phyloP scores from a whole-genome alignment of 2,329 filamentous ascomycete species.

The Fusarium siculi region DNA sequence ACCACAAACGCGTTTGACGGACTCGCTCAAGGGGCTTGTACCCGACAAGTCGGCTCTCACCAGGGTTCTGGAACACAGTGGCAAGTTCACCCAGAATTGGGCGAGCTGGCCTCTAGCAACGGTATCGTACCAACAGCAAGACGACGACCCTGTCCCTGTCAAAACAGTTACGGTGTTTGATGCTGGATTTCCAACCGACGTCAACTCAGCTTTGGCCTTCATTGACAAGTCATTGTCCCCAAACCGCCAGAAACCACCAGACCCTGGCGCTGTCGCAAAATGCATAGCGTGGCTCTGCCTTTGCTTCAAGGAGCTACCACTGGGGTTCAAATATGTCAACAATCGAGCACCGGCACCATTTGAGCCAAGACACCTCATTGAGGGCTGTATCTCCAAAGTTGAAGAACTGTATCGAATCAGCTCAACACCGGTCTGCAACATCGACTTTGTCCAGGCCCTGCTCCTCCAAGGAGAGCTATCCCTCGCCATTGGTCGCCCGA shows the following conservation, averaged over 20 bases:
- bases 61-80: conserved; percentile 12
- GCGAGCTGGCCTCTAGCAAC: conserved; percentile 15
- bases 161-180: not conserved
- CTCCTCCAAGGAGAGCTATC: not conserved
- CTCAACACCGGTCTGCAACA: not conserved
- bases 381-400: not conserved
- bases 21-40: not conserved
- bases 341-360: not conserved
- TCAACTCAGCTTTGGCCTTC: not conserved
- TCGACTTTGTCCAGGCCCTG: not conserved
- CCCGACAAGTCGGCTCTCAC: not conserved
- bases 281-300: not conserved
- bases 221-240: not conserved
- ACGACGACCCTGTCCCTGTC: not conserved
- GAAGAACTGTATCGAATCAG: not conserved
- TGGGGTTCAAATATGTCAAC: not conserved
- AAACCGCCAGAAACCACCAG: not conserved
- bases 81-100: conserved; percentile 37
- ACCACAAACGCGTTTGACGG: not conserved
- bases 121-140: not conserved
- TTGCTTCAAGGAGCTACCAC: not conserved
- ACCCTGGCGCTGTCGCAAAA: not conserved
- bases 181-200: not conserved
- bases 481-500: not conserved
- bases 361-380: not conserved